phyloP scores from a whole-genome alignment of 139 green algal species.

The Prasinococcaceae sp. region DNA sequence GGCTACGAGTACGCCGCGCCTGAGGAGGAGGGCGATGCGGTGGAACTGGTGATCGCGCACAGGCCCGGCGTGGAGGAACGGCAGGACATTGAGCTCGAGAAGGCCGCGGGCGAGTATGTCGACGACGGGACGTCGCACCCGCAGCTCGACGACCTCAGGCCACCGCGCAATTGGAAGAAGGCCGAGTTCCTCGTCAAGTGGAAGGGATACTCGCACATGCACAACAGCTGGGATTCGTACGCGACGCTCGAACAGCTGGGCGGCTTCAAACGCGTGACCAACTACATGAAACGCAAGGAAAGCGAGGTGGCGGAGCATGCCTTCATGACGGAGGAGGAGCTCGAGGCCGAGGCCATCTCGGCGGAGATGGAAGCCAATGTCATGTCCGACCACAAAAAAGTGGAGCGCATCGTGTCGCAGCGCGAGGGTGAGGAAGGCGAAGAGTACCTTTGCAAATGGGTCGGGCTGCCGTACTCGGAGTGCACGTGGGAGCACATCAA shows the following conservation, averaged over 20 bases:
- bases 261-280: constrained; percentile 79
- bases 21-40: constrained; percentile 17
- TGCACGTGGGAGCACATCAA: constrained; percentile 64
- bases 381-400: constrained; percentile 40
- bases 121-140: constrained; percentile 2
- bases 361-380: neutral
- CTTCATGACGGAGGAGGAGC: constrained; percentile 57
- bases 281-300: constrained; percentile 75
- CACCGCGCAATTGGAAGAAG: constrained; percentile 14
- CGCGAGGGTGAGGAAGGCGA: constrained; percentile 16
- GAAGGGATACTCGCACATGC: constrained; percentile 61
- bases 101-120: constrained; percentile 8
- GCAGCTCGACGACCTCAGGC: constrained; percentile 1
- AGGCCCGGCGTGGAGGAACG: neutral
- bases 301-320: constrained; percentile 22
- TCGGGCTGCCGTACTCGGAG: constrained; percentile 77
- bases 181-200: constrained; percentile 87
- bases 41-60: constrained; percentile 38
- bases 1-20: too few species aligned
- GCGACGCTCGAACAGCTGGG: constrained; percentile 40
- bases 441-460: constrained; percentile 78
- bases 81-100: constrained; percentile 1
- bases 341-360: constrained; percentile 20
- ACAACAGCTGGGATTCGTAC: constrained; percentile 65
- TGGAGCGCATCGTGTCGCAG: constrained; percentile 19